These are phyloP conservation scores for Venturiaceae sp. DNA, from an alignment of 2,329 filamentous ascomycete genomes.

Conservation along the genomic window DNA sequence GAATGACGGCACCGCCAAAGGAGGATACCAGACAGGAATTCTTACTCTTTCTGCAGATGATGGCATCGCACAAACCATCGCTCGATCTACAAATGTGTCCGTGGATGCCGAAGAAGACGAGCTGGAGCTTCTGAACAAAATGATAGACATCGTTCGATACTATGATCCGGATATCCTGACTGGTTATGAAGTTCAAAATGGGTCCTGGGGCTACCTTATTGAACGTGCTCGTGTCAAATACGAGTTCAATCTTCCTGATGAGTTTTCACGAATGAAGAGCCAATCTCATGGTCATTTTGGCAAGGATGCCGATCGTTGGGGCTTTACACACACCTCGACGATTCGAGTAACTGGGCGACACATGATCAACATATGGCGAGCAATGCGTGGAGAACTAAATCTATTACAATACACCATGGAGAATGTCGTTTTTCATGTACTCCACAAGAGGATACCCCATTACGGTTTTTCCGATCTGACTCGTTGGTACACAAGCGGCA, in stretches of 20 bases:
- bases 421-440: constrained; percentile 83
- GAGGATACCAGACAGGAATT: constrained; percentile 56
- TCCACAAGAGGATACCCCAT: constrained; percentile 81
- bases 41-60: constrained; percentile 59
- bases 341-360: constrained; percentile 89
- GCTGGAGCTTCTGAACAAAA: constrained; percentile 71
- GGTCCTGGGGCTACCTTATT: constrained; percentile 92
- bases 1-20: constrained; percentile 50
- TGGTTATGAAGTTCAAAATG: constrained; percentile 87
- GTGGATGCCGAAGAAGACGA: constrained; percentile 70
- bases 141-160: constrained; percentile 75
- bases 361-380: constrained; percentile 95
- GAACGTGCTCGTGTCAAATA: constrained; percentile 80
- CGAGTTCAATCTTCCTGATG: constrained; percentile 82
- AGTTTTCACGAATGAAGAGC: constrained; percentile 80
- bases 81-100: constrained; percentile 50
- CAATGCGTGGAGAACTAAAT: constrained; percentile 88
- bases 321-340: constrained; percentile 86
- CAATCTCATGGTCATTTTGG: constrained; percentile 76
- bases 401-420: constrained; percentile 93
- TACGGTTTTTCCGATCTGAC: constrained; percentile 75
- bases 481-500: constrained; percentile 65
- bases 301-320: constrained; percentile 83
- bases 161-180: constrained; percentile 89
- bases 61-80: constrained; percentile 49